These are phyloP conservation scores for Eucalyptus pauciflora DNA, from an alignment of 345 rosid genomes.

Conservation along the genomic window DNA sequence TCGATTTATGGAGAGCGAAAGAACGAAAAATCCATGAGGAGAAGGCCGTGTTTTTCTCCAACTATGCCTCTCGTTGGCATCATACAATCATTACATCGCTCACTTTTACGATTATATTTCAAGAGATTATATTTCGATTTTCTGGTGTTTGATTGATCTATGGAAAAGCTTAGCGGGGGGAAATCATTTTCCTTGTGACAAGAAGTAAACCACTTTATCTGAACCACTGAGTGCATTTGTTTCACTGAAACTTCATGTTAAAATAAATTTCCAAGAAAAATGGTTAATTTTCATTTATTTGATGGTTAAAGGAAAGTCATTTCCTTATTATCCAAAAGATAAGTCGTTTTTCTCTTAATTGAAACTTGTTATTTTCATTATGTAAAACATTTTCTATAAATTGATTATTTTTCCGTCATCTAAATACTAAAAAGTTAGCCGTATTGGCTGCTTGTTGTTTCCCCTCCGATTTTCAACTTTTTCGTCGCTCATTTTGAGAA, in stretches of 20 bases:
- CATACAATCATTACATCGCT: background rate
- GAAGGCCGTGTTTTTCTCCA: background rate
- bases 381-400: too few relatives aligned
- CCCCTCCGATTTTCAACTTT: rapidly evolving
- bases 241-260: too few relatives aligned
- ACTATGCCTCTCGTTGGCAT: background rate
- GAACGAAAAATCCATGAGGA: background rate
- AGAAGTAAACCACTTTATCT: too few relatives aligned
- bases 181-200: rapidly evolving
- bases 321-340: too few relatives aligned
- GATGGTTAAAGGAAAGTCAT: too few relatives aligned
- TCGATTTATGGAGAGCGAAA: background rate
- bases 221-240: too few relatives aligned
- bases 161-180: background rate
- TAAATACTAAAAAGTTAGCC: background rate
- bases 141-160: rapidly evolving
- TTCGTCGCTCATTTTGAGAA: background rate
- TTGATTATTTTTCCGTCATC: too few relatives aligned
- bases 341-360: too few relatives aligned
- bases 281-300: too few relatives aligned
- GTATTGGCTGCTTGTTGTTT: background rate
- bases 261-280: too few relatives aligned
- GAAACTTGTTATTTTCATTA: too few relatives aligned
- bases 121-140: too few relatives aligned
- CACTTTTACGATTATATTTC: background rate